A percentile compares a stretch with the other conserved stretches of the same genome.
Evolutionary conservation across 352 stramenopile genomes (phyloP).

Genomic region (Chrysophaeum taylorii): DNA sequence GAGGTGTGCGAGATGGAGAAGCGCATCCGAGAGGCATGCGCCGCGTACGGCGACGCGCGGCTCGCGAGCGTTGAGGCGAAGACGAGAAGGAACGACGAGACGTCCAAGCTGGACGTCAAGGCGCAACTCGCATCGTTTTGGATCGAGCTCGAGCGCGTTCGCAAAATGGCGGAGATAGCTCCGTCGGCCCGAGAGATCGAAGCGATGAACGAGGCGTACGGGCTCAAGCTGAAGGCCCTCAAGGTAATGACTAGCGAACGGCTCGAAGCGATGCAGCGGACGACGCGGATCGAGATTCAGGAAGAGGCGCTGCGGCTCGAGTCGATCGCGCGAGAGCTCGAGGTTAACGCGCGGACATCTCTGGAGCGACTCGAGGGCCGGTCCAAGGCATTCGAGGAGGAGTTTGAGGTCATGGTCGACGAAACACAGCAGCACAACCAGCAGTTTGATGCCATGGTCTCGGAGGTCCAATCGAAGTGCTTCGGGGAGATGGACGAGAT

Average conservation of each 20-base stretch:
- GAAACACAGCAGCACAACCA: not conserved
- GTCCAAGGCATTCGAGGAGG: not conserved
- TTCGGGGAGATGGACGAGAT: not conserved
- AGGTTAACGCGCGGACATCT: not conserved
- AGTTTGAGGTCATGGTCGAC: not conserved
- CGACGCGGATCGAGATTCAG: not conserved
- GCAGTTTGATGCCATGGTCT: not conserved
- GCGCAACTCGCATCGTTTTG: slow-evolving; percentile 5
- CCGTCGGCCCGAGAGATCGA: not conserved
- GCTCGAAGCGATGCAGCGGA: not conserved
- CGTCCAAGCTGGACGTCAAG: slow-evolving; percentile 7
- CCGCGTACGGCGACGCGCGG: not conserved
- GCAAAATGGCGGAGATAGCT: slow-evolving; percentile 1
- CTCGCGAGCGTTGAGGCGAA: not conserved
- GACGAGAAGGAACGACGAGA: not conserved
- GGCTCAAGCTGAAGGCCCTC: slow-evolving; percentile 3
- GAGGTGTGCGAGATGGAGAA: not conserved
- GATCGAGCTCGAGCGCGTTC: not conserved
- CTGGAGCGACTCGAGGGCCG: not conserved
- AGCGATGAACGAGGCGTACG: slow-evolving; percentile 6
- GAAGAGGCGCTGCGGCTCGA: not conserved
- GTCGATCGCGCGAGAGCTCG: not conserved
- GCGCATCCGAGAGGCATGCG: not conserved
- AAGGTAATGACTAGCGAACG: not conserved
- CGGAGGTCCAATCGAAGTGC: not conserved